A percentile compares a stretch with the other conserved stretches of the same genome.
Evolutionary conservation across 805 yeast genomes (phyloP).

Genomic region (Sporopachydermia lactativora): DNA sequence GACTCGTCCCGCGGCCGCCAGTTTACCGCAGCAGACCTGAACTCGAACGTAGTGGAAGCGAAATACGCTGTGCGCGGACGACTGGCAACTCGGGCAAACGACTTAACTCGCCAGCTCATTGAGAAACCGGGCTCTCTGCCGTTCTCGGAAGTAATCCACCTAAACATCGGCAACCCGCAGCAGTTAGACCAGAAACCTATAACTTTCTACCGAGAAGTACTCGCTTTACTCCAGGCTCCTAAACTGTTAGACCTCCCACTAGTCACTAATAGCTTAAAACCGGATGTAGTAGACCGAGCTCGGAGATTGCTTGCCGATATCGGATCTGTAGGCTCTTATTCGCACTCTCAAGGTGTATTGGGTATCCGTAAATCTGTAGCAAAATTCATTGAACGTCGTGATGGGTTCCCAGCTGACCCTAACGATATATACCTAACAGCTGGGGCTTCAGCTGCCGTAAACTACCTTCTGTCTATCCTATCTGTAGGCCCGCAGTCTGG

Average conservation of each 20-base stretch:
- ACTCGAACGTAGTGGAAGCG: conserved; percentile 65
- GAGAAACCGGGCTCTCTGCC: conserved; percentile 52
- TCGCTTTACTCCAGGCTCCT: conserved; percentile 80
- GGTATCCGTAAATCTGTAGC: conserved; percentile 69
- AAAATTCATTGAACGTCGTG: conserved; percentile 63
- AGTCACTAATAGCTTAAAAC: conserved; percentile 16
- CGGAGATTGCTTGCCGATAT: conserved; percentile 38
- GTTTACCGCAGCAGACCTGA: conserved; percentile 40
- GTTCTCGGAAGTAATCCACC: conserved; percentile 64
- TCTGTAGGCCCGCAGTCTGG: conserved; percentile 59
- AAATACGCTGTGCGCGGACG: conserved; percentile 94
- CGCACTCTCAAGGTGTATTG: conserved; percentile 80
- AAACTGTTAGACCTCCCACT: conserved; percentile 32
- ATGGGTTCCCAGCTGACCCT: conserved; percentile 54
- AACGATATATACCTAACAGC: conserved; percentile 72
- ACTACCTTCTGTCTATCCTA: conserved; percentile 56
- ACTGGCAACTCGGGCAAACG: conserved; percentile 89
- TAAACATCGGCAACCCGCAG: conserved; percentile 97
- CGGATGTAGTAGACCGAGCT: conserved; percentile 69
- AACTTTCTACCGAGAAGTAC: conserved; percentile 88
- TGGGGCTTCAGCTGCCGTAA: conserved; percentile 95
- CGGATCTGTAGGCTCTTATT: conserved; percentile 90
- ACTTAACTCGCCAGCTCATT: conserved; percentile 43
- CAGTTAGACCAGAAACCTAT: conserved; percentile 89
- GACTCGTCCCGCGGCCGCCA: no score